A percentile compares a stretch with the other conserved stretches of the same genome.
phyloP scores from a whole-genome alignment of 192 early-diverging fungal genomes.

The Phycomyces blakesleeanus region DNA sequence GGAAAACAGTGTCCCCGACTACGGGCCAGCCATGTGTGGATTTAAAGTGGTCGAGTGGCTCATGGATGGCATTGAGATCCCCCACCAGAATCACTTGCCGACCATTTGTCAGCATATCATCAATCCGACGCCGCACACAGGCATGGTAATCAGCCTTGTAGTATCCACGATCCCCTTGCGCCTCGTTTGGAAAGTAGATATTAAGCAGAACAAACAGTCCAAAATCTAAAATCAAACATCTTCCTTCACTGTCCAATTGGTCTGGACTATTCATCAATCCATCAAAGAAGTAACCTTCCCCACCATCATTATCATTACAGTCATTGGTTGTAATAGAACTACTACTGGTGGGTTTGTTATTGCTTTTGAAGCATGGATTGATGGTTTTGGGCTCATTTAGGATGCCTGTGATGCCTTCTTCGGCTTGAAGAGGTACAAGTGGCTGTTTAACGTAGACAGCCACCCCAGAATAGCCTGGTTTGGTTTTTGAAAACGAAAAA shows the following conservation, averaged over 20 bases:
- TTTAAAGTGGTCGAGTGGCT: constrained; percentile 70
- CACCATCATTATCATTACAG: too few species aligned
- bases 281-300: too few species aligned
- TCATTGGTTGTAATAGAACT: too few species aligned
- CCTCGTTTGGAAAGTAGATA: constrained; percentile 63
- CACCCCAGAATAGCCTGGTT: constrained; percentile 67
- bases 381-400: constrained; percentile 9
- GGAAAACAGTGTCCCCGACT: constrained; percentile 48
- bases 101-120: constrained; percentile 44
- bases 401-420: constrained; percentile 65
- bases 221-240: constrained; percentile 71
- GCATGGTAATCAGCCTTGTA: constrained; percentile 56
- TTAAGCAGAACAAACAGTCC: constrained; percentile 72
- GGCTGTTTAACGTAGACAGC: constrained; percentile 57
- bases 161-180: constrained; percentile 38
- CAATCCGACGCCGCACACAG: constrained; percentile 42
- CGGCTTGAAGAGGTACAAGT: constrained; percentile 51
- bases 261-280: constrained; percentile 19
- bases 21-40: constrained; percentile 56
- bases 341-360: too few species aligned
- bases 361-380: neutral
- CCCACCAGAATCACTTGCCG: constrained; percentile 59
- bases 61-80: constrained; percentile 65
- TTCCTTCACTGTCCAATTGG: constrained; percentile 67
- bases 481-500: constrained; percentile 59